Evolutionary conservation across 2,329 filamentous ascomycete genomes (phyloP).

Genomic region (Corynespora cassiicola): DNA sequence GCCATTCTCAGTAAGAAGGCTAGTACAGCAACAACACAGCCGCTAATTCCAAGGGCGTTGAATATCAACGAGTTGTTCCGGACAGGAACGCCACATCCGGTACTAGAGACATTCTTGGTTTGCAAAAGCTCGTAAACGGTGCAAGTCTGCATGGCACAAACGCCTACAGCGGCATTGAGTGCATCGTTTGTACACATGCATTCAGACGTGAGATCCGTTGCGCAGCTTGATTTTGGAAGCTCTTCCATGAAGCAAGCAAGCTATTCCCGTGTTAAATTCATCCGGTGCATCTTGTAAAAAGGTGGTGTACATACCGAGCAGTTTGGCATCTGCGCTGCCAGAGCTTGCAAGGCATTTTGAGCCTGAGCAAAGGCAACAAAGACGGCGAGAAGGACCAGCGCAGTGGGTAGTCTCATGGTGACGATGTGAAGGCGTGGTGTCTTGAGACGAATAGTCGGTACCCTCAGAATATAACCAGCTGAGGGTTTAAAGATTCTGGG

Average conservation of each 20-base stretch:
- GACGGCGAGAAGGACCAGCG: slow-evolving; percentile 9
- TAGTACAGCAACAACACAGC: slow-evolving; percentile 37
- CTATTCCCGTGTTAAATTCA: slow-evolving; percentile 14
- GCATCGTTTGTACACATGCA: slow-evolving; percentile 49
- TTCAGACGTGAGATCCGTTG: slow-evolving; percentile 39
- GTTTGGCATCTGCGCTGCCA: slow-evolving; percentile 19
- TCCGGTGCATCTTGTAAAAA: slow-evolving; percentile 5
- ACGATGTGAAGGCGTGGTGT: no score
- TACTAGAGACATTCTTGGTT: slow-evolving; percentile 47
- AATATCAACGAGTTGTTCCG: slow-evolving; percentile 40
- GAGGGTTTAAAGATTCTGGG: no score
- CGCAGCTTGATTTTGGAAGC: slow-evolving; percentile 44
- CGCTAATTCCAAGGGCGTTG: slow-evolving; percentile 33
- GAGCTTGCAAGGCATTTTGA: slow-evolving; percentile 14
- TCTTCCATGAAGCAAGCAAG: slow-evolving; percentile 24
- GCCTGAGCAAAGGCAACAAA: slow-evolving; percentile 14
- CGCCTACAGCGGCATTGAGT: slow-evolving; percentile 37
- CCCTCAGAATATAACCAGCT: no score
- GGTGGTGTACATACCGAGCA: slow-evolving; percentile 20
- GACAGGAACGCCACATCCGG: slow-evolving; percentile 43
- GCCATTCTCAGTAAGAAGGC: slow-evolving; percentile 41
- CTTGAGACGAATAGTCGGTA: no score
- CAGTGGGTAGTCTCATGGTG: slow-evolving; percentile 12
- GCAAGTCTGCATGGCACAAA: slow-evolving; percentile 43
- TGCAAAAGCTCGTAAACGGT: slow-evolving; percentile 47